A percentile compares a stretch with the other conserved stretches of the same genome.
Conservation (phyloP, 495 filamentous ascomycete genomes). For the Hypoxylon lienhwacheense region DNA sequence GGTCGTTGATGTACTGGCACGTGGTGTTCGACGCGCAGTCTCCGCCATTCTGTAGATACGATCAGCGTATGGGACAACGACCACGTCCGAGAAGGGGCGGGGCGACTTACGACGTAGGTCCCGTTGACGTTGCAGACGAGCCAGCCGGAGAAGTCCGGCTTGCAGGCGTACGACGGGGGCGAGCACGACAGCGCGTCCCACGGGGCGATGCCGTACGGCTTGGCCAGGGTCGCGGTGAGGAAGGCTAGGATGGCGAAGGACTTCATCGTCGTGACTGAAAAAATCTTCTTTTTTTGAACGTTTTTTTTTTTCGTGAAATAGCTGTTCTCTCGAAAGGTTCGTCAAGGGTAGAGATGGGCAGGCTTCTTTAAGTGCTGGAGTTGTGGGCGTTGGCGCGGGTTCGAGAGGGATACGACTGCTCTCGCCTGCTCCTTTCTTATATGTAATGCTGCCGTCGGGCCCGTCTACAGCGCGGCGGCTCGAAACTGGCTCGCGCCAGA, state of each 20-base stretch:
- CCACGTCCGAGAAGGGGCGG: neutral
- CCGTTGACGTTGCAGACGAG: slow-evolving; percentile 46
- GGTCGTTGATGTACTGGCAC: slow-evolving; percentile 33
- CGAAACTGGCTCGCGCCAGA: too few relatives aligned
- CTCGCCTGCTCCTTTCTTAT: too few relatives aligned
- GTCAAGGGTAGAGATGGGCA: too few relatives aligned
- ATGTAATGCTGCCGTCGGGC: too few relatives aligned
- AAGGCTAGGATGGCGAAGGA: slow-evolving; percentile 13
- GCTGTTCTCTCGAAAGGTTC: neutral
- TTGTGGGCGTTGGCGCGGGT: too few relatives aligned
- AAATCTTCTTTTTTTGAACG: neutral
- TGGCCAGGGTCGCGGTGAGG: slow-evolving; percentile 17
- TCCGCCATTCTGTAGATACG: slow-evolving; percentile 30
- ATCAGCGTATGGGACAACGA: slow-evolving; percentile 7
- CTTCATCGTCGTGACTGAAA: slow-evolving; percentile 18
- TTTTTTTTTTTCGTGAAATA: neutral
- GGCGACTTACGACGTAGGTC: slow-evolving; percentile 36
- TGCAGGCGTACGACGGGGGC: slow-evolving; percentile 30
- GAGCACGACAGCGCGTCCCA: slow-evolving; percentile 11
- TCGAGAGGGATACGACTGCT: too few relatives aligned
- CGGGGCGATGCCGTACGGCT: neutral
- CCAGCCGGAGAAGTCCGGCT: slow-evolving; percentile 33
- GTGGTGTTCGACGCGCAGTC: slow-evolving; percentile 10
- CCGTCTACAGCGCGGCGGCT: too few relatives aligned
- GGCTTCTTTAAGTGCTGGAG: too few relatives aligned